Conservation (phyloP, 352 stramenopile genomes). For the Thalassiosira exigua region DNA sequence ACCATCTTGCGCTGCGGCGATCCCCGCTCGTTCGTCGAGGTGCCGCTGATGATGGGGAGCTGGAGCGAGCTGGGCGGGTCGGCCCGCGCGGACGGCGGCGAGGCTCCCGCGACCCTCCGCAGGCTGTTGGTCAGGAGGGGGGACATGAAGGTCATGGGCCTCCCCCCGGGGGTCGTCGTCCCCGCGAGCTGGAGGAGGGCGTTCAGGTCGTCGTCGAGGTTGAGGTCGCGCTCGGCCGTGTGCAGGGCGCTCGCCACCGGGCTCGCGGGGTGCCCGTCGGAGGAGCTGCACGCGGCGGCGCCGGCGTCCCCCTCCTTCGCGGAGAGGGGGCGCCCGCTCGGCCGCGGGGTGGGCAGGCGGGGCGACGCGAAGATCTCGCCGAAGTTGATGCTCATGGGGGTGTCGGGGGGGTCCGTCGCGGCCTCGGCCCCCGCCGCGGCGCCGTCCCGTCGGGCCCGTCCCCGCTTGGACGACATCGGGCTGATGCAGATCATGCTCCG, state of each 20-base stretch:
- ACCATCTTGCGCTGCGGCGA: constrained; percentile 41
- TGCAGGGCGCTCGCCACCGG: constrained; percentile 69
- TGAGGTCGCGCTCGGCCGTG: constrained; percentile 73
- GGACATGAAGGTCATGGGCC: constrained; percentile 47
- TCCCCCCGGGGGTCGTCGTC: constrained; percentile 39
- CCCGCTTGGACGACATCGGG: constrained; percentile 66
- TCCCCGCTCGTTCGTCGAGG: constrained; percentile 14
- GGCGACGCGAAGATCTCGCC: constrained; percentile 78
- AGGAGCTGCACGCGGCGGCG: constrained; percentile 6
- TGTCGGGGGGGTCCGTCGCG: constrained; percentile 21
- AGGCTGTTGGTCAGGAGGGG: constrained; percentile 54
- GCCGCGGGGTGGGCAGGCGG: constrained; percentile 20
- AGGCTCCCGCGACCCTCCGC: constrained; percentile 9
- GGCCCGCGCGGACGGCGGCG: neutral
- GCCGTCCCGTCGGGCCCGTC: constrained; percentile 3
- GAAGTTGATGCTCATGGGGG: constrained; percentile 72
- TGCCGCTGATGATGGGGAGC: constrained; percentile 76
- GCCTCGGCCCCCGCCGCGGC: neutral
- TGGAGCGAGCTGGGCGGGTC: constrained; percentile 57
- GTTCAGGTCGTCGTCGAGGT: constrained; percentile 83
- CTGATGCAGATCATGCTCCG: constrained; percentile 84
- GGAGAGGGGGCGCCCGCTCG: neutral
- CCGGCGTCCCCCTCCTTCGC: constrained; percentile 13
- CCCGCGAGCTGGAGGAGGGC: constrained; percentile 76
- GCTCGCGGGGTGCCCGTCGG: constrained; percentile 31